A percentile compares a stretch with the other conserved stretches of the same genome.
phyloP scores from a whole-genome alignment of 2,329 filamentous ascomycete species.

The Zymoseptoria passerinii region DNA sequence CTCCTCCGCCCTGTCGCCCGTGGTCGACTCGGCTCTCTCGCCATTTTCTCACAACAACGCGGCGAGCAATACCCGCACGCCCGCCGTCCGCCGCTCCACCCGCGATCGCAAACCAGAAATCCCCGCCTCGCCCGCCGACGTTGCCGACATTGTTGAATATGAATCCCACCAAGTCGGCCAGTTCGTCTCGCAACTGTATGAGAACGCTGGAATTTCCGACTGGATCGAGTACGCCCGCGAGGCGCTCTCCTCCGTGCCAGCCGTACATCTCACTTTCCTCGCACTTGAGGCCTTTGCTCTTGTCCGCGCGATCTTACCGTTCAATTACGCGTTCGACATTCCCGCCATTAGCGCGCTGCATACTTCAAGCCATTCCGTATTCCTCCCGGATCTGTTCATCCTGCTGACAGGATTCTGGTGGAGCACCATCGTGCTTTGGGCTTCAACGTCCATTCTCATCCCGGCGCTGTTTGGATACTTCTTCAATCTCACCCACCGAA shows the following conservation, averaged over 20 bases:
- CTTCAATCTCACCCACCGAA: slow-evolving; percentile 68
- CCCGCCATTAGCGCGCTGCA: slow-evolving; percentile 43
- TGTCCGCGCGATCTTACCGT: slow-evolving; percentile 60
- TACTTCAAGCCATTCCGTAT: slow-evolving; percentile 46
- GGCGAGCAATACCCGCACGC: slow-evolving; percentile 20
- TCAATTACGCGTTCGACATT: slow-evolving; percentile 64
- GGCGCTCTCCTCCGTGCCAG: slow-evolving; percentile 60
- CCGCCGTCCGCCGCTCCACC: slow-evolving; percentile 12
- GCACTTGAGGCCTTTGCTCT: slow-evolving; percentile 64
- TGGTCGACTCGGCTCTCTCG: slow-evolving; percentile 6
- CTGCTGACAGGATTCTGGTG: slow-evolving; percentile 73
- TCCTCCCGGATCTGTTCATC: slow-evolving; percentile 71
- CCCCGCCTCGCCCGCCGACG: slow-evolving; percentile 64
- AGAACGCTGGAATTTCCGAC: slow-evolving; percentile 59
- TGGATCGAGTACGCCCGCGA: slow-evolving; percentile 59
- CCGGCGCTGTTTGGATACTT: slow-evolving; percentile 75
- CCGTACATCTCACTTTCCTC: slow-evolving; percentile 61
- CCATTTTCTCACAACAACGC: slow-evolving; percentile 7
- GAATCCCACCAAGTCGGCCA: slow-evolving; percentile 58
- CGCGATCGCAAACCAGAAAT: slow-evolving; percentile 35
- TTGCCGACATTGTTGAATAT: slow-evolving; percentile 68
- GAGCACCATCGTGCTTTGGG: slow-evolving; percentile 63
- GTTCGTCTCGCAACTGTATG: slow-evolving; percentile 56
- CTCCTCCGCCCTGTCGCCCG: slow-evolving; percentile 3
- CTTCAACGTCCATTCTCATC: slow-evolving; percentile 57